Conservation (phyloP, 345 rosid species). For the Lepidium africanum region DNA sequence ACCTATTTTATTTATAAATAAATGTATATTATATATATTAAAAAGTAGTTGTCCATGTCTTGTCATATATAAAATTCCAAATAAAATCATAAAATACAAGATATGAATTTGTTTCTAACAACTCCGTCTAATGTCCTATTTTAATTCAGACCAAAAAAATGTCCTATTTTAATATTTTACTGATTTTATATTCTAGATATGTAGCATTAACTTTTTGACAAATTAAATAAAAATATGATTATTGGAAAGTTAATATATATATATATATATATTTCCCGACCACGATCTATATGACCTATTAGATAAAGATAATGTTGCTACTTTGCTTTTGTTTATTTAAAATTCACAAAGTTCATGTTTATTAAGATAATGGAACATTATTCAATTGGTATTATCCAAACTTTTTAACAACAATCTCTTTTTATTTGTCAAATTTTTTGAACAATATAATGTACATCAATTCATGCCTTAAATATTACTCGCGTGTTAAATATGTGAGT, state of each 20-base stretch:
- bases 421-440: no score
- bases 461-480: no score
- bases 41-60: neutral
- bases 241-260: neutral
- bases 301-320: neutral
- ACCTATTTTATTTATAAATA: neutral
- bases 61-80: neutral
- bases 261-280: neutral
- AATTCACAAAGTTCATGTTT: neutral
- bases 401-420: neutral
- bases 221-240: neutral
- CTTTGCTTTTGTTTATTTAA: neutral
- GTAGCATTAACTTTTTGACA: neutral
- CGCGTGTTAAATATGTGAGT: neutral
- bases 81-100: neutral
- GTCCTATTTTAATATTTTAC: neutral
- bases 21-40: neutral
- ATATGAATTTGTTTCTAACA: neutral
- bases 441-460: neutral
- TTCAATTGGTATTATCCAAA: neutral
- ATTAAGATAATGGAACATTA: neutral
- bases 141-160: no score
- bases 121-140: neutral
- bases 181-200: neutral
- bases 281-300: neutral